phyloP scores from a whole-genome alignment of 2,329 filamentous ascomycete species.

The Fusarium tuaranense region DNA sequence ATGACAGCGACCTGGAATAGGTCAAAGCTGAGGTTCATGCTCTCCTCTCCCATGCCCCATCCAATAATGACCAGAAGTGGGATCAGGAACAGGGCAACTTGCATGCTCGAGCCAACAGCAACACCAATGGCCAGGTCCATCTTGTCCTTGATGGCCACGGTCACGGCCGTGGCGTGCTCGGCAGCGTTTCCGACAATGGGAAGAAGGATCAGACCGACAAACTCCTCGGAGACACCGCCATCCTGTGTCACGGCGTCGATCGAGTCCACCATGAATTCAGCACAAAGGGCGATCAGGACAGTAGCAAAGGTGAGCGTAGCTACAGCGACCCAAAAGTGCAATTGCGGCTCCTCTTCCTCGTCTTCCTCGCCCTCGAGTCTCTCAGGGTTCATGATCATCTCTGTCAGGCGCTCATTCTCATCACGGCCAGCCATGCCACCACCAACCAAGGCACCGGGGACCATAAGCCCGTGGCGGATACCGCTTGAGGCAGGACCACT shows the following conservation, averaged over 20 bases:
- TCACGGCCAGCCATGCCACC: constrained; percentile 48
- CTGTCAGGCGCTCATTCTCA: constrained; percentile 59
- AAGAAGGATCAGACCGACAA: constrained; percentile 83
- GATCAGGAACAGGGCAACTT: constrained; percentile 83
- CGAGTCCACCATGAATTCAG: constrained; percentile 81
- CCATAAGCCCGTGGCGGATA: constrained; percentile 55
- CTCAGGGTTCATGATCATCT: constrained; percentile 56
- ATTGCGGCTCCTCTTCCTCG: constrained; percentile 78
- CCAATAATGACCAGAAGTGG: constrained; percentile 82
- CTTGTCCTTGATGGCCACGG: constrained; percentile 85
- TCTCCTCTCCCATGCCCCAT: constrained; percentile 77
- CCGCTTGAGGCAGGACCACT: constrained; percentile 47
- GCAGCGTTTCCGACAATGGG: constrained; percentile 88
- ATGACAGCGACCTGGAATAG: constrained; percentile 89
- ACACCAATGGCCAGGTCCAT: constrained; percentile 87
- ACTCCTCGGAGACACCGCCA: constrained; percentile 75
- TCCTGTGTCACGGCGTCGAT: constrained; percentile 75
- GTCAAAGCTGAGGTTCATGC: constrained; percentile 88
- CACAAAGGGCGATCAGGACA: constrained; percentile 83
- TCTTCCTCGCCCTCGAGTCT: constrained; percentile 60
- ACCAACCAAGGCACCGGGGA: constrained; percentile 54
- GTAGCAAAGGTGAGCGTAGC: constrained; percentile 79
- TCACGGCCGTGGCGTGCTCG: constrained; percentile 84
- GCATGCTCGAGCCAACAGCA: constrained; percentile 83
- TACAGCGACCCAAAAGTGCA: constrained; percentile 79